Evolutionary conservation across 768 basidiomycete species (phyloP).

Genomic region (Pseudohyphozyma bogoriensis): DNA sequence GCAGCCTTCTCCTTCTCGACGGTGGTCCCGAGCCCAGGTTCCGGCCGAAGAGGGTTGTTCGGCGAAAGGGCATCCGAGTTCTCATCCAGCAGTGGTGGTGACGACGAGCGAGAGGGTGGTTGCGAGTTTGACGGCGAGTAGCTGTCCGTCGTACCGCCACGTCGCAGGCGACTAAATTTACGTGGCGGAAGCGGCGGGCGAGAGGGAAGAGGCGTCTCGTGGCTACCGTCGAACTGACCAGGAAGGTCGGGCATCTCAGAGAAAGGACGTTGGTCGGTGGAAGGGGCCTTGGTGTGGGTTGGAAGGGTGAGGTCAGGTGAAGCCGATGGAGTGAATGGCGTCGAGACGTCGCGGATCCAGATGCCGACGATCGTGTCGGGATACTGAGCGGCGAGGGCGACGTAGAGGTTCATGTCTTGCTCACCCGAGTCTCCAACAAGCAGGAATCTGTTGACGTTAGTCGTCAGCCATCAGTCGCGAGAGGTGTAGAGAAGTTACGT

Average conservation of each 20-base stretch:
- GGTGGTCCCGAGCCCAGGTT: not conserved
- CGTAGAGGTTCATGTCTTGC: constrained; percentile 87
- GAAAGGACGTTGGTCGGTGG: not conserved
- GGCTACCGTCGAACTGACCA: not conserved
- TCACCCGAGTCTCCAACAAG: constrained; percentile 89
- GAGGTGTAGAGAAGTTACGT: constrained; percentile 41
- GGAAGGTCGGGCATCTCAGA: constrained; percentile 15
- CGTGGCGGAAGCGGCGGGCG: not conserved
- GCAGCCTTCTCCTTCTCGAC: constrained; percentile 3
- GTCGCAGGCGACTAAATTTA: not conserved
- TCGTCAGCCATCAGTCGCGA: constrained; percentile 38
- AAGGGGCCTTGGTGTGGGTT: not conserved
- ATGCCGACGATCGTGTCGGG: constrained; percentile 59
- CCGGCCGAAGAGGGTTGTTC: constrained; percentile 29
- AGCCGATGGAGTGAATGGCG: constrained; percentile 22
- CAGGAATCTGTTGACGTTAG: constrained; percentile 47
- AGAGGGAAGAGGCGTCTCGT: not conserved
- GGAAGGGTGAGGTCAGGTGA: not conserved
- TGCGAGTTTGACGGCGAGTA: not conserved
- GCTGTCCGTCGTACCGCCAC: too few relatives aligned
- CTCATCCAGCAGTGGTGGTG: constrained; percentile 1
- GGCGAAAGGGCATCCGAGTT: constrained; percentile 28
- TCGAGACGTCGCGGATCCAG: constrained; percentile 67
- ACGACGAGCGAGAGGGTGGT: constrained; percentile 4
- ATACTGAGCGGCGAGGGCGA: constrained; percentile 58